Base-by-base conservation (phyloP, 1,284 basidiomycete species). In the Wolfiporia cocos region DNA sequence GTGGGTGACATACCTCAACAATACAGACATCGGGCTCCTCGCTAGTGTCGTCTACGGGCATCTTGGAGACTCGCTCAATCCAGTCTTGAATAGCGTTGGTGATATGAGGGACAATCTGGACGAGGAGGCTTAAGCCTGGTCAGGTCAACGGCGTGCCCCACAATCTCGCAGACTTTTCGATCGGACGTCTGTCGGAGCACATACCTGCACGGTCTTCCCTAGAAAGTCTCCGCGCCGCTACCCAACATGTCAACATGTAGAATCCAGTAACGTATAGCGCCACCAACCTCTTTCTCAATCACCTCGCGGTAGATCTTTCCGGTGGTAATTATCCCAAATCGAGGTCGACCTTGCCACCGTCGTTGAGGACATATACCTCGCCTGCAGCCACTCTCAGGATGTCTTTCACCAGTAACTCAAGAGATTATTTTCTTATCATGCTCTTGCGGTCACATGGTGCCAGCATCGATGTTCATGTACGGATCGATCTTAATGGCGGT, bases 401-500 rank as follows among this genome's bases (percentile, higher is more conserved):
- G n/a, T 33, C 6, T 39, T 41, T 26, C 37, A 38, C 18, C 19
- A 34, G 37, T 34, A 32, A 36, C 20, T 17, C 14, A 26, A 28
- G 31, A 18, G 33, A 21, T 11, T 21, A 21, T 42, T 58, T 79
- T 72, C 79, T 73, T 62, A 88, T 93, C 96, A 64, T 99, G 95
- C 67, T 99, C 95, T 26, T 93, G 96, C 11, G 95, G 96, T 32
- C 92, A 80, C 95, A 99, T 99, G 23, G 95, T 98, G 33, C 96
- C 96, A 28, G 95, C 96, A 76, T 99, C 95, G 58, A 99, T 97
- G 71, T 99, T 99, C 94, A 99, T 98, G 63, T 99, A 99, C 18
- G 95, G 95, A 66, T 99, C 95, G 56, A 99, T 98, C 71, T 99
- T 99, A 75, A 99, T 98, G 20, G 96, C 89, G 2, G 96, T 99